phyloP scores from a whole-genome alignment of 768 basidiomycete species.

The Calocybe cyanea region DNA sequence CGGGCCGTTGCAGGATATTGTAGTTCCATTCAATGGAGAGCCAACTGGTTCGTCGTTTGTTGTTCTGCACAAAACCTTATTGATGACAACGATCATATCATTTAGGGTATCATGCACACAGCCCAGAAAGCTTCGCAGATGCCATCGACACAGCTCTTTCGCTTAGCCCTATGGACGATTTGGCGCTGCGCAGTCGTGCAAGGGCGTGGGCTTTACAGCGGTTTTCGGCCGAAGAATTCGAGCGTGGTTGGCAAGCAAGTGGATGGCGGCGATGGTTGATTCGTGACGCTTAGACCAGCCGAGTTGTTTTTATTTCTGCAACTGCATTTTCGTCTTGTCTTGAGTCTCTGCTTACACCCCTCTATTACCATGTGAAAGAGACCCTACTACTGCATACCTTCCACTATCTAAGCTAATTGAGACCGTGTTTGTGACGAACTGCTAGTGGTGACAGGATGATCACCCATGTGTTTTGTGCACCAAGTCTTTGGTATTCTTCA shows the following conservation, averaged over 20 bases:
- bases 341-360: too few relatives aligned
- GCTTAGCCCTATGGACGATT: slow-evolving; percentile 49
- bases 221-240: slow-evolving; percentile 79
- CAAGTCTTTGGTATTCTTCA: too few relatives aligned
- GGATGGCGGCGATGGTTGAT: slow-evolving; percentile 40
- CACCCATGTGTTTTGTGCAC: too few relatives aligned
- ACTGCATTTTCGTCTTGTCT: too few relatives aligned
- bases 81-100: not conserved
- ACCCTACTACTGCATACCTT: too few relatives aligned
- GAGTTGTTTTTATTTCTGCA: too few relatives aligned
- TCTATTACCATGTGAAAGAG: too few relatives aligned
- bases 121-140: slow-evolving; percentile 60
- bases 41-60: slow-evolving; percentile 50
- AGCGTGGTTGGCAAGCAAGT: slow-evolving; percentile 67
- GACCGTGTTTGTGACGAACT: too few relatives aligned
- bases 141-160: slow-evolving; percentile 62
- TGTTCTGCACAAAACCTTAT: not conserved
- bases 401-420: too few relatives aligned
- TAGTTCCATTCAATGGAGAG: slow-evolving; percentile 71
- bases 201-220: slow-evolving; percentile 65
- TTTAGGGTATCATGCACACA: slow-evolving; percentile 76
- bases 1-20: slow-evolving; percentile 88
- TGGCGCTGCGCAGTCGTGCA: slow-evolving; percentile 65
- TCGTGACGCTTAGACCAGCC: too few relatives aligned
- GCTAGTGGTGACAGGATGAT: too few relatives aligned